These are phyloP conservation scores for Saturnispora mendoncae DNA, from an alignment of 805 yeast species.

Conservation along the genomic window DNA sequence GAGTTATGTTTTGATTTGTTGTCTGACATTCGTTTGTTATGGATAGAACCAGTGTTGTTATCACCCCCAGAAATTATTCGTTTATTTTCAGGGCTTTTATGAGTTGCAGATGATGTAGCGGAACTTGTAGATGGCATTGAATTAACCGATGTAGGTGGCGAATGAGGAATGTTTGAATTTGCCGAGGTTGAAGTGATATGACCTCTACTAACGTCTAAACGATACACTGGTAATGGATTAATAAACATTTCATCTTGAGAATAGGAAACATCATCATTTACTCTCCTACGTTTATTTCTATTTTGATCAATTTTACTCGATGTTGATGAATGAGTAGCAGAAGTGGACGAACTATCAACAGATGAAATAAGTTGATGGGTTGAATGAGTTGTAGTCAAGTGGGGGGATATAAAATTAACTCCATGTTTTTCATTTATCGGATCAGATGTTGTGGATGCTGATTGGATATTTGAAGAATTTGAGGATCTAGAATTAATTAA, in stretches of 20 bases:
- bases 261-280: not conserved
- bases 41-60: no score
- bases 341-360: not conserved
- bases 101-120: no score
- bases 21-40: no score
- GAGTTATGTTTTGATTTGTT: no score
- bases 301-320: no score
- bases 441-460: not conserved
- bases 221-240: conserved; percentile 10
- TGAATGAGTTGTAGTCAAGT: not conserved
- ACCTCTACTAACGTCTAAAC: conserved; percentile 7
- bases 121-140: no score
- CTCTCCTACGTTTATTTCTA: no score
- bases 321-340: not conserved
- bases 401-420: not conserved
- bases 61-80: no score
- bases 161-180: not conserved
- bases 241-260: conserved; percentile 9
- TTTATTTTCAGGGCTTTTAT: no score
- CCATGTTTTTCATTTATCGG: not conserved
- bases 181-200: not conserved
- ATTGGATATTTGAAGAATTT: no score
- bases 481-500: no score
- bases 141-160: not conserved
- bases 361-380: no score